Conservation (phyloP, 805 yeast genomes). For the Zygosaccharomyces gambellarensis region DNA sequence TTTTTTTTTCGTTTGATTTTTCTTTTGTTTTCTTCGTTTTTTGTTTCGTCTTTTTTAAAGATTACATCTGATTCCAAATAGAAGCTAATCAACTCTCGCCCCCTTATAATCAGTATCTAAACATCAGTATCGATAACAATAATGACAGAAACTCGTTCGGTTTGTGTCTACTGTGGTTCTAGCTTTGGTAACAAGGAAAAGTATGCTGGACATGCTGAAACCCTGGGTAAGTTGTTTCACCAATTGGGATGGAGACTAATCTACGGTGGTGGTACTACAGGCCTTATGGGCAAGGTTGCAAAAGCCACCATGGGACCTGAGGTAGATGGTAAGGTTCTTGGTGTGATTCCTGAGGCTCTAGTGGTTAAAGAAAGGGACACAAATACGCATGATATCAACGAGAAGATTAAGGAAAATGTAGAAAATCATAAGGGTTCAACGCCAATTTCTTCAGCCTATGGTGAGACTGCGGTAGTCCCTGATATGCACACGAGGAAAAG, state of each 20-base stretch:
- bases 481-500: slow-evolving; percentile 90
- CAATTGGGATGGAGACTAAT: slow-evolving; percentile 64
- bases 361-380: slow-evolving; percentile 64
- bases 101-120: background rate
- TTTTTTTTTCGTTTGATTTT: too few relatives aligned
- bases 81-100: background rate
- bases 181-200: slow-evolving; percentile 55
- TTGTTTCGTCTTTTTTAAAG: background rate
- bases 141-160: slow-evolving; percentile 30
- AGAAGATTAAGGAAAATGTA: slow-evolving; percentile 45
- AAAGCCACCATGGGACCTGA: slow-evolving; percentile 48
- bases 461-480: slow-evolving; percentile 71
- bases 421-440: slow-evolving; percentile 63
- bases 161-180: slow-evolving; percentile 88
- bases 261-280: slow-evolving; percentile 88
- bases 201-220: slow-evolving; percentile 50
- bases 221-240: slow-evolving; percentile 58
- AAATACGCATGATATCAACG: slow-evolving; percentile 39
- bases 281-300: slow-evolving; percentile 76
- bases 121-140: background rate
- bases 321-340: slow-evolving; percentile 62
- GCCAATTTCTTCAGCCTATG: slow-evolving; percentile 54
- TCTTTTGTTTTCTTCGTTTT: too few relatives aligned
- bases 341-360: slow-evolving; percentile 80
- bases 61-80: slow-evolving; percentile 9